A percentile compares a stretch with the other conserved stretches of the same genome.
phyloP scores from a whole-genome alignment of 768 basidiomycete species.

The Pleurotus ostreatus region DNA sequence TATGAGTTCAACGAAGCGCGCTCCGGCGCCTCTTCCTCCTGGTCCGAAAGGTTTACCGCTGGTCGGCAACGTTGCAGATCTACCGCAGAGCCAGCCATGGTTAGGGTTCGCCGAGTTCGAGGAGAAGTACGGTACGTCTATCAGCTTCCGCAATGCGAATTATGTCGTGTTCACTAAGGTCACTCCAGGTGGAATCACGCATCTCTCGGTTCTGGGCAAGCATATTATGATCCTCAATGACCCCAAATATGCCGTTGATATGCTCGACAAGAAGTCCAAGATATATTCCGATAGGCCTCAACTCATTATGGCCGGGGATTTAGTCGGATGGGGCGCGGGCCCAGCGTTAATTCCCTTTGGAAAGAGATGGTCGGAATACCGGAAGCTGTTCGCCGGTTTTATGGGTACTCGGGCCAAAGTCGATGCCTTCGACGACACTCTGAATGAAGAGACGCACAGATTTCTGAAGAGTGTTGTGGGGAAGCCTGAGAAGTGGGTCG shows the following conservation, averaged over 20 bases:
- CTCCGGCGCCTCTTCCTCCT: conserved; percentile 33
- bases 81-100: conserved; percentile 49
- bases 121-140: conserved; percentile 1
- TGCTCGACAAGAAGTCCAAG: conserved; percentile 27
- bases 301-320: conserved; percentile 27
- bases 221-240: conserved; percentile 26
- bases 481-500: conserved; percentile 12
- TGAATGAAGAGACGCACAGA: conserved; percentile 11
- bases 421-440: conserved; percentile 10
- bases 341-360: conserved; percentile 14
- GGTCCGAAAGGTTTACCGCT: conserved; percentile 52
- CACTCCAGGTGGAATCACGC: conserved; percentile 28
- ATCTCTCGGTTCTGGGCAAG: conserved; percentile 22
- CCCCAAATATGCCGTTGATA: conserved; percentile 19
- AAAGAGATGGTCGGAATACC: conserved; percentile 16
- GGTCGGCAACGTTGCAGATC: conserved; percentile 50
- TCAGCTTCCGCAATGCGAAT: not conserved
- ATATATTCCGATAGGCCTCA: conserved; percentile 16
- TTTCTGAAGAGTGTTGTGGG: conserved; percentile 11
- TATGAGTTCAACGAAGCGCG: not conserved
- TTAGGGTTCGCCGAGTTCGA: conserved; percentile 49
- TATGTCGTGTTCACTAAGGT: not conserved
- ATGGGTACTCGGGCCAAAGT: conserved; percentile 18
- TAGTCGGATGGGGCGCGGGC: conserved; percentile 17
- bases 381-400: conserved; percentile 15